A percentile compares a stretch with the other conserved stretches of the same genome.
These are phyloP conservation scores for Aspergillus panamensis DNA, from an alignment of 495 filamentous ascomycete species.

Conservation along the genomic window DNA sequence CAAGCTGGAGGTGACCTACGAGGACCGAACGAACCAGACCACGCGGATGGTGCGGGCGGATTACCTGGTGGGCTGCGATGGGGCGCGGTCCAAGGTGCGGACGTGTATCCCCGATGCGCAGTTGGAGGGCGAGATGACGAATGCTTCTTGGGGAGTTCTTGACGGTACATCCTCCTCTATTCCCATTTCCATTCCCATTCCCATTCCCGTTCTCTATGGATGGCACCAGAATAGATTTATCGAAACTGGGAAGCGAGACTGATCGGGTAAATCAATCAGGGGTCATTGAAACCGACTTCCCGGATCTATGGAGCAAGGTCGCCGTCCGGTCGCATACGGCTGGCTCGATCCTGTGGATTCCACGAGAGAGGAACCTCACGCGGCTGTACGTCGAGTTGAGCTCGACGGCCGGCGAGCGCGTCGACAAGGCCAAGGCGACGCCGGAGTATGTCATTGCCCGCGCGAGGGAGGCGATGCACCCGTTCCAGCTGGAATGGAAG, in stretches of 20 bases:
- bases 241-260: background rate
- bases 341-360: slow-evolving; percentile 74
- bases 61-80: slow-evolving; percentile 37
- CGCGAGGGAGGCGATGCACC: slow-evolving; percentile 62
- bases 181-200: background rate
- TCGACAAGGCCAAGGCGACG: slow-evolving; percentile 59
- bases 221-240: background rate
- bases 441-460: slow-evolving; percentile 64
- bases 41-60: slow-evolving; percentile 19
- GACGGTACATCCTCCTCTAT: slow-evolving; percentile 50
- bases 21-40: slow-evolving; percentile 20
- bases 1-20: slow-evolving; percentile 25
- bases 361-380: slow-evolving; percentile 70
- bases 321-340: slow-evolving; percentile 61
- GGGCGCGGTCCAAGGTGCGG: slow-evolving; percentile 31
- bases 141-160: slow-evolving; percentile 73
- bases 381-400: slow-evolving; percentile 74
- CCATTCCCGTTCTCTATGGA: too few relatives aligned
- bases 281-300: slow-evolving; percentile 71
- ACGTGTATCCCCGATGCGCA: slow-evolving; percentile 49
- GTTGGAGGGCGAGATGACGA: slow-evolving; percentile 58
- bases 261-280: slow-evolving; percentile 18
- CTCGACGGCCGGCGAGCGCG: slow-evolving; percentile 58
- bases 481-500: slow-evolving; percentile 69
- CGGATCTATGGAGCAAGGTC: slow-evolving; percentile 71